Evolutionary conservation across 768 basidiomycete genomes (phyloP).

Genomic region (Steccherinum ochraceum): DNA sequence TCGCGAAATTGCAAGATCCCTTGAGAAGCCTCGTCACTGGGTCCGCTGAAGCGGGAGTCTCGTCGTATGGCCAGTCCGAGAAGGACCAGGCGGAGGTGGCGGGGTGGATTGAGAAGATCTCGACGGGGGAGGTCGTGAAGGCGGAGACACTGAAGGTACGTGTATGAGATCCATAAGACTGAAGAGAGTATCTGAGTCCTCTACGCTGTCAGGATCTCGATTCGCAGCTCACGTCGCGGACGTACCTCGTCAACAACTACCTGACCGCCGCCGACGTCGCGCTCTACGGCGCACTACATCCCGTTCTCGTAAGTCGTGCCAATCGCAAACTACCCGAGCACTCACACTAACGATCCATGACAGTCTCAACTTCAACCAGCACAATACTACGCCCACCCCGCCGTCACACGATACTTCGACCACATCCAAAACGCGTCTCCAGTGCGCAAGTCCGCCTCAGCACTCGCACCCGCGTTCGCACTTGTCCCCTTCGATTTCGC

Average conservation of each 20-base stretch:
- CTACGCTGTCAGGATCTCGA: constrained; percentile 59
- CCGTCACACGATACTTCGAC: constrained; percentile 90
- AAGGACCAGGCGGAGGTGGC: constrained; percentile 58
- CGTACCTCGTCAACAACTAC: constrained; percentile 80
- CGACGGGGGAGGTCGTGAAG: constrained; percentile 40
- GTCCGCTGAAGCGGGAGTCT: constrained; percentile 34
- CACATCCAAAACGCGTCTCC: constrained; percentile 75
- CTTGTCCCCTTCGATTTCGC: constrained; percentile 66
- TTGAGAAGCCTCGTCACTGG: constrained; percentile 44
- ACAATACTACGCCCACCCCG: constrained; percentile 76
- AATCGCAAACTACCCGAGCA: not conserved
- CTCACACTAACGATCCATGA: not conserved
- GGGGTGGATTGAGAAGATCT: constrained; percentile 66
- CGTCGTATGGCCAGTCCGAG: constrained; percentile 47
- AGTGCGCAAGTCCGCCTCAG: constrained; percentile 51
- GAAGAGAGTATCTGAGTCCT: not conserved
- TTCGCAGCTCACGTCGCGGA: constrained; percentile 62
- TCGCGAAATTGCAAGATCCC: constrained; percentile 22
- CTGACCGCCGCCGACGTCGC: constrained; percentile 88
- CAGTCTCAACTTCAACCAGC: constrained; percentile 65
- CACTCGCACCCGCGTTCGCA: constrained; percentile 46
- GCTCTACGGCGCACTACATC: constrained; percentile 84
- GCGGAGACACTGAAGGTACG: constrained; percentile 46
- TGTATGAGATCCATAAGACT: not conserved
- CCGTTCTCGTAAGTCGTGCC: constrained; percentile 55